These are phyloP conservation scores for Eremochloa ophiuroides DNA, from an alignment of 176 grass and related monocot species.

Conservation along the genomic window DNA sequence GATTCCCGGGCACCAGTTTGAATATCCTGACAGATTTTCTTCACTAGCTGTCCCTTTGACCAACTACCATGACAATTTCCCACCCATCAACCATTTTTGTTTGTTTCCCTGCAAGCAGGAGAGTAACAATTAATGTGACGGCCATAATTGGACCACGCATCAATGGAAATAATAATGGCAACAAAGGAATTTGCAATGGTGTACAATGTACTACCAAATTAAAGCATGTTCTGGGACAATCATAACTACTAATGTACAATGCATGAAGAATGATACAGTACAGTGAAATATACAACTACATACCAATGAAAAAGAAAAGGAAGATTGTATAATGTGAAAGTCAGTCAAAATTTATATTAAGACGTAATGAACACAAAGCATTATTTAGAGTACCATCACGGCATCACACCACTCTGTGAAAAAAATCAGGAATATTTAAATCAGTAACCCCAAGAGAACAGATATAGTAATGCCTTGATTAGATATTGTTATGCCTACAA, in stretches of 20 bases:
- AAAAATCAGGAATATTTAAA: not conserved
- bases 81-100: conserved; percentile 14
- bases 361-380: not conserved
- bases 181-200: not conserved
- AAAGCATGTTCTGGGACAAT: conserved; percentile 19
- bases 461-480: not conserved
- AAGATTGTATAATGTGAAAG: not conserved
- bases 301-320: not conserved
- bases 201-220: conserved; percentile 28
- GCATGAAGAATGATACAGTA: conserved; percentile 4
- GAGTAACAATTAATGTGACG: conserved; percentile 12
- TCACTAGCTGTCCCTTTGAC: conserved; percentile 32
- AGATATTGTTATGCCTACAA: not conserved
- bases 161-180: conserved; percentile 15
- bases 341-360: not conserved
- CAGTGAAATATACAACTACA: not conserved
- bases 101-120: conserved; percentile 27
- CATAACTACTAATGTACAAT: not conserved
- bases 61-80: conserved; percentile 32
- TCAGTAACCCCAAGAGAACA: not conserved
- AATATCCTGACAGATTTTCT: conserved; percentile 21
- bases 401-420: not conserved
- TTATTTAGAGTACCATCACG: not conserved
- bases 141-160: conserved; percentile 22
- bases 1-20: conserved; percentile 22